A percentile compares a stretch with the other conserved stretches of the same genome.
Evolutionary conservation across 495 filamentous ascomycete genomes (phyloP).

Genomic region (Umbilicaria muhlenbergii): DNA sequence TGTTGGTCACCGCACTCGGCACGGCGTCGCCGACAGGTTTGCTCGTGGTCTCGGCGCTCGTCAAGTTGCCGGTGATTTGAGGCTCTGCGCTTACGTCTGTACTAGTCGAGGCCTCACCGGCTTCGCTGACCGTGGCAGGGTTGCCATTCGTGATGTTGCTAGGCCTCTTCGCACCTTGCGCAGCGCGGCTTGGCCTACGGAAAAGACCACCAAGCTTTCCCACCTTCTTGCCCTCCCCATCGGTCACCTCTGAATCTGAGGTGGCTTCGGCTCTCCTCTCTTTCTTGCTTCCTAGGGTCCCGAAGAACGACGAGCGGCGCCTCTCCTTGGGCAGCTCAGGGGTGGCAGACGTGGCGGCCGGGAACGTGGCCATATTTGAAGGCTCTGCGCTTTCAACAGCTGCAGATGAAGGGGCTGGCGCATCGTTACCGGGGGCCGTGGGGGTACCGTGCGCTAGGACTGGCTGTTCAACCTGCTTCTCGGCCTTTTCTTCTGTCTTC

Average conservation of each 20-base stretch:
- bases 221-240: slow-evolving; percentile 32
- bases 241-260: slow-evolving; percentile 33
- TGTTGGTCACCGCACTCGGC: slow-evolving; percentile 15
- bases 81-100: slow-evolving; percentile 17
- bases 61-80: slow-evolving; percentile 17
- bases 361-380: slow-evolving; percentile 8
- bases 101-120: slow-evolving; percentile 21
- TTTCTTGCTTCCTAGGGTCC: slow-evolving; percentile 32
- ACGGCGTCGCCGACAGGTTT: slow-evolving; percentile 16
- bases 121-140: slow-evolving; percentile 12
- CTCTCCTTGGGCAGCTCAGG: slow-evolving; percentile 25
- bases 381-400: slow-evolving; percentile 10
- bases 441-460: too few relatives aligned
- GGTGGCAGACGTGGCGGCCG: slow-evolving; percentile 11
- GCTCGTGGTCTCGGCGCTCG: slow-evolving; percentile 13
- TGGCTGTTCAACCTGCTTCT: slow-evolving; percentile 10
- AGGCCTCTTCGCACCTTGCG: slow-evolving; percentile 21
- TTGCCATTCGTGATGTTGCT: slow-evolving; percentile 31
- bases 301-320: slow-evolving; percentile 41
- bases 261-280: slow-evolving; percentile 31
- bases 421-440: too few relatives aligned
- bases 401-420: slow-evolving; percentile 17
- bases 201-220: slow-evolving; percentile 40
- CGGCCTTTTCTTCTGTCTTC: slow-evolving; percentile 12
- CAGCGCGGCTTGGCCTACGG: slow-evolving; percentile 41